Evolutionary conservation across 495 filamentous ascomycete species (phyloP).

Genomic region (Xylaria cubensis): DNA sequence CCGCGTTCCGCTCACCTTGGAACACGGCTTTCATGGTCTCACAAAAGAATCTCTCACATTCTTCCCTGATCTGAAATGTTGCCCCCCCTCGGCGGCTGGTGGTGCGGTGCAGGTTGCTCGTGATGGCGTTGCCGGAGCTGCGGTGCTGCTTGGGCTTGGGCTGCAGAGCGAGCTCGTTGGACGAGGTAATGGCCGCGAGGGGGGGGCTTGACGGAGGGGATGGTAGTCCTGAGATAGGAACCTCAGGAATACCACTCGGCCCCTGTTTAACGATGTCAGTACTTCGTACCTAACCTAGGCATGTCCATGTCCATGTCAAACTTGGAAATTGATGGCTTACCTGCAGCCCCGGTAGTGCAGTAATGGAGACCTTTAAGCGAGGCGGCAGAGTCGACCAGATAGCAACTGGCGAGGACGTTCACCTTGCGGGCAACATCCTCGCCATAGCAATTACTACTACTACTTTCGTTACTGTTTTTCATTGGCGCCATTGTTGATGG

Average conservation of each 20-base stretch:
- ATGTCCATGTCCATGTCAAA: neutral
- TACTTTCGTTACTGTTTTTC: conserved; percentile 71
- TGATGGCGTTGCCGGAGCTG: conserved; percentile 37
- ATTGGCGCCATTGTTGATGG: conserved; percentile 61
- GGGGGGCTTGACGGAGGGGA: conserved; percentile 82
- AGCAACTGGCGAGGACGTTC: conserved; percentile 86
- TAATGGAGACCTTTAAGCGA: conserved; percentile 83
- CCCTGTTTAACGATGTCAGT: conserved; percentile 57
- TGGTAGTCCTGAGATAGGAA: conserved; percentile 77
- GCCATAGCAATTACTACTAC: conserved; percentile 75
- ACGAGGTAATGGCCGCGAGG: conserved; percentile 69
- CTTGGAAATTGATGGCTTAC: conserved; percentile 48
- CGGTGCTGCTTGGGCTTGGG: conserved; percentile 55
- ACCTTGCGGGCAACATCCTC: conserved; percentile 62
- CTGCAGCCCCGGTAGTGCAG: conserved; percentile 85
- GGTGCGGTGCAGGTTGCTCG: conserved; percentile 26
- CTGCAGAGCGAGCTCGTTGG: conserved; percentile 65
- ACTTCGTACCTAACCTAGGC: no score
- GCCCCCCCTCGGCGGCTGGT: conserved; percentile 78
- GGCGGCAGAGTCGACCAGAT: conserved; percentile 65
- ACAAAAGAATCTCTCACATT: conserved; percentile 99
- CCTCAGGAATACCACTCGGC: conserved; percentile 98
- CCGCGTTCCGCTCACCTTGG: conserved; percentile 88
- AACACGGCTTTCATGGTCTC: conserved; percentile 89
- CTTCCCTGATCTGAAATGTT: conserved; percentile 92